Percentiles rank a stretch among this genome's conserved stretches.
Evolutionary conservation across 2,329 filamentous ascomycete genomes (phyloP).

Genomic region (Colletotrichum sp.): DNA sequence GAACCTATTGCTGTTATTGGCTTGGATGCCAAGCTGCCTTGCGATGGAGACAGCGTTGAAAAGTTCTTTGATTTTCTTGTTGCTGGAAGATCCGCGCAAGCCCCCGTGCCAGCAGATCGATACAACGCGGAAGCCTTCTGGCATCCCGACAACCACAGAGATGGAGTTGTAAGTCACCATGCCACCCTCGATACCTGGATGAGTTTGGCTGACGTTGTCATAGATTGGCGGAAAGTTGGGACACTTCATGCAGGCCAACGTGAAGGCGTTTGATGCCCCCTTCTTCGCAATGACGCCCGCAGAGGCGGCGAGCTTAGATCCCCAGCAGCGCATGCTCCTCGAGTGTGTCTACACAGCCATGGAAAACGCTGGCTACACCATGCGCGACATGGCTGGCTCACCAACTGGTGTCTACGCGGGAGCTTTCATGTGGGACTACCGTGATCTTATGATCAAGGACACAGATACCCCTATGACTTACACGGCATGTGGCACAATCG

Average conservation of each 20-base stretch:
- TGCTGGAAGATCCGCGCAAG: constrained; percentile 39
- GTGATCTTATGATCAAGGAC: constrained; percentile 28
- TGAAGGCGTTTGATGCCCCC: constrained; percentile 24
- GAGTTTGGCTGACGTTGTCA: not conserved
- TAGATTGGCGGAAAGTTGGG: not conserved
- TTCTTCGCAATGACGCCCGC: constrained; percentile 25
- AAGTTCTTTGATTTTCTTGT: not conserved
- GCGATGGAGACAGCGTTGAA: not conserved
- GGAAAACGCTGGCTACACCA: constrained; percentile 12
- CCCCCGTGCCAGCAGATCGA: constrained; percentile 49
- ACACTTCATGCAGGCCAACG: not conserved
- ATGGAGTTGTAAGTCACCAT: constrained; percentile 47
- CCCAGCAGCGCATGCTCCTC: constrained; percentile 30
- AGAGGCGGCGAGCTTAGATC: constrained; percentile 31
- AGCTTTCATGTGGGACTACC: constrained; percentile 44
- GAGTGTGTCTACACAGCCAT: not conserved
- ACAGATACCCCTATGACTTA: constrained; percentile 36
- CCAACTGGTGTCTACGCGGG: constrained; percentile 48
- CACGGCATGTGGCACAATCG: not conserved
- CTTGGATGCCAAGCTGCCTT: not conserved
- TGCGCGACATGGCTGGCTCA: not conserved
- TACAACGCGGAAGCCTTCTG: constrained; percentile 60
- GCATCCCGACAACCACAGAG: constrained; percentile 53
- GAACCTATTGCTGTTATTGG: constrained; percentile 1
- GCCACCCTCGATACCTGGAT: not conserved